Evolutionary conservation across 768 basidiomycete genomes (phyloP).

Genomic region (Calocera cornea): DNA sequence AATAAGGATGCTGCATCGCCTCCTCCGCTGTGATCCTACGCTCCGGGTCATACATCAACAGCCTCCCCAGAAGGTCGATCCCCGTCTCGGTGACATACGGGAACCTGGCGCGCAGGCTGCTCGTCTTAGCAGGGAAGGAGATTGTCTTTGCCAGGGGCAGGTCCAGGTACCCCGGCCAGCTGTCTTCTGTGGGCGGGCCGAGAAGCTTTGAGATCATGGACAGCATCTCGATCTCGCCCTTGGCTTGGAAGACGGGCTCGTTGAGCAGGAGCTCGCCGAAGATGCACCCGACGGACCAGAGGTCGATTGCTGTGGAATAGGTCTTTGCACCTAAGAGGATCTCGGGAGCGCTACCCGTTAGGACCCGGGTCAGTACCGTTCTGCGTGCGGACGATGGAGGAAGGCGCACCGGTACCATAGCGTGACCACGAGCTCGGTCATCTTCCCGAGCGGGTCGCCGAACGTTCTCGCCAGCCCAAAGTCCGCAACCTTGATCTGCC

Average conservation of each 20-base stretch:
- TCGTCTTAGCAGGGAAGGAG: slow-evolving; percentile 50
- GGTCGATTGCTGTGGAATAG: slow-evolving; percentile 90
- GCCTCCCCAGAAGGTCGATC: slow-evolving; percentile 63
- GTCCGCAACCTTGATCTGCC: slow-evolving; percentile 96
- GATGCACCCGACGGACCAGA: slow-evolving; percentile 99
- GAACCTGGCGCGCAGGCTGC: slow-evolving; percentile 68
- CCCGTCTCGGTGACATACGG: slow-evolving; percentile 72
- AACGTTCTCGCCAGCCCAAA: slow-evolving; percentile 93
- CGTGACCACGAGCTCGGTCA: slow-evolving; percentile 97
- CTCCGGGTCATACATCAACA: slow-evolving; percentile 83
- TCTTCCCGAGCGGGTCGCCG: slow-evolving; percentile 91
- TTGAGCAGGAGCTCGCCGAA: slow-evolving; percentile 92
- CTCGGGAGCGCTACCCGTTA: slow-evolving; percentile 67
- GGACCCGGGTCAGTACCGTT: slow-evolving; percentile 9
- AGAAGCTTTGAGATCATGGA: slow-evolving; percentile 90
- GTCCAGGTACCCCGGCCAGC: slow-evolving; percentile 73
- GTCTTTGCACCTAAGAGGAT: slow-evolving; percentile 83
- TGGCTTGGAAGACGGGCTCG: slow-evolving; percentile 95
- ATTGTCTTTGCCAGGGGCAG: slow-evolving; percentile 75
- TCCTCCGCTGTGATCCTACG: slow-evolving; percentile 78
- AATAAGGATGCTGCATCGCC: slow-evolving; percentile 82
- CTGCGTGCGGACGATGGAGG: slow-evolving; percentile 14
- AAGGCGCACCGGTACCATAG: slow-evolving; percentile 85
- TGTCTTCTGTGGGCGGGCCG: slow-evolving; percentile 73
- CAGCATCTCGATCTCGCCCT: slow-evolving; percentile 83